Evolutionary conservation across 1,139 yeast genomes (phyloP).

Genomic region (Kodamaea ohmeri): DNA sequence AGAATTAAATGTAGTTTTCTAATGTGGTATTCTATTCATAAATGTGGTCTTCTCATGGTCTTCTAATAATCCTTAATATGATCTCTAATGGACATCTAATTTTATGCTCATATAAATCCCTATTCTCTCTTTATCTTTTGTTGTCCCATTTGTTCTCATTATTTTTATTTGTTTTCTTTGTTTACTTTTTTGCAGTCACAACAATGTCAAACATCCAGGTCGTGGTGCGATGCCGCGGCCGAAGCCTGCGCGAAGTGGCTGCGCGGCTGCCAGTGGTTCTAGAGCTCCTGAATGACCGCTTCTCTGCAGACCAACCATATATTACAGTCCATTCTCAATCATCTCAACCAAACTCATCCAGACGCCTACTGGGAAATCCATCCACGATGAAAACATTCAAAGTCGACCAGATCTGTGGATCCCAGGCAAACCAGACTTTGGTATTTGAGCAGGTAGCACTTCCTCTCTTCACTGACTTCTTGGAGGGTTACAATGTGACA

Average conservation of each 20-base stretch:
- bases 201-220: slow-evolving; percentile 63
- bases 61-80: too few species aligned
- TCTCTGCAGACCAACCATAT: slow-evolving; percentile 32
- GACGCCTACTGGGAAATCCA: slow-evolving; percentile 11
- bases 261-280: slow-evolving; percentile 76
- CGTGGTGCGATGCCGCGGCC: slow-evolving; percentile 83
- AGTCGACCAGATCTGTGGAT: slow-evolving; percentile 75
- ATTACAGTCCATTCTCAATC: slow-evolving; percentile 27
- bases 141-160: background rate
- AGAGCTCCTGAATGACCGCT: slow-evolving; percentile 52
- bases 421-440: slow-evolving; percentile 60
- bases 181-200: background rate
- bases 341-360: background rate
- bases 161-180: background rate
- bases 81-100: too few species aligned
- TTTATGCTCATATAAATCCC: too few species aligned
- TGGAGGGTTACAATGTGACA: slow-evolving; percentile 74
- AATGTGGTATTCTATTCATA: too few species aligned
- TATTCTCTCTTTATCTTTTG: background rate
- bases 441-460: slow-evolving; percentile 61
- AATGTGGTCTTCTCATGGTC: too few species aligned
- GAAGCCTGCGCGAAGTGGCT: slow-evolving; percentile 67
- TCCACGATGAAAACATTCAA: slow-evolving; percentile 48
- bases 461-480: slow-evolving; percentile 62
- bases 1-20: too few species aligned